Evolutionary conservation across 768 basidiomycete species (phyloP).

Genomic region (Hygrophoropsis aurantiaca): DNA sequence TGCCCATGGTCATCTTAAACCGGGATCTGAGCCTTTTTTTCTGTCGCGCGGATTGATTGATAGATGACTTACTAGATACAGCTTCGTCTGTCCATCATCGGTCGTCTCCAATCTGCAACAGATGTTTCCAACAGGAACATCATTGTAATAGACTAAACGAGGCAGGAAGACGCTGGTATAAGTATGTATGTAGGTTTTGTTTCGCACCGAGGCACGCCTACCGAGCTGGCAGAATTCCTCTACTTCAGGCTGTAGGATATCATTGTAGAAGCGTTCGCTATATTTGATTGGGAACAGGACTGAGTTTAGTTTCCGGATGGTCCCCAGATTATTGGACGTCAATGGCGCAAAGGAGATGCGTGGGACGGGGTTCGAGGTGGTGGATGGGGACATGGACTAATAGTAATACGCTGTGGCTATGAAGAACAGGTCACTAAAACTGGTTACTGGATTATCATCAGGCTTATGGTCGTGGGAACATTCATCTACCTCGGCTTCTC

Average conservation of each 20-base stretch:
- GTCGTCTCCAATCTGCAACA: constrained; percentile 81
- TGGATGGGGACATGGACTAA: constrained; percentile 24
- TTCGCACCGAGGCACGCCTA: constrained; percentile 23
- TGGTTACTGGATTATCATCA: neutral
- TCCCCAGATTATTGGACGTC: constrained; percentile 82
- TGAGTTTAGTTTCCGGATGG: constrained; percentile 58
- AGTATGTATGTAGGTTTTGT: neutral
- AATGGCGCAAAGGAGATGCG: constrained; percentile 73
- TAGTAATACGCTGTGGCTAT: constrained; percentile 26
- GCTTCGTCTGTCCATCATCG: constrained; percentile 44
- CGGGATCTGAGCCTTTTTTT: constrained; percentile 13
- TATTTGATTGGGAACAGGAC: constrained; percentile 91
- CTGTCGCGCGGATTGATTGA: too few relatives aligned
- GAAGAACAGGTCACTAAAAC: neutral
- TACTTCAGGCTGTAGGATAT: constrained; percentile 71
- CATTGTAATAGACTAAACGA: constrained; percentile 82
- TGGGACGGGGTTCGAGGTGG: constrained; percentile 15
- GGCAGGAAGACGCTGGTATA: constrained; percentile 5
- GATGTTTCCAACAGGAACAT: constrained; percentile 86
- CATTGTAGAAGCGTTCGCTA: constrained; percentile 84
- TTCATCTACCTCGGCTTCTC: neutral
- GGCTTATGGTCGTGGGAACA: constrained; percentile 21
- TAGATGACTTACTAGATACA: constrained; percentile 24
- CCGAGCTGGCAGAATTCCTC: constrained; percentile 89
- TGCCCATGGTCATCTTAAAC: constrained; percentile 91